Conservation (phyloP, 768 basidiomycete species). For the Saitozyma sp. region DNA sequence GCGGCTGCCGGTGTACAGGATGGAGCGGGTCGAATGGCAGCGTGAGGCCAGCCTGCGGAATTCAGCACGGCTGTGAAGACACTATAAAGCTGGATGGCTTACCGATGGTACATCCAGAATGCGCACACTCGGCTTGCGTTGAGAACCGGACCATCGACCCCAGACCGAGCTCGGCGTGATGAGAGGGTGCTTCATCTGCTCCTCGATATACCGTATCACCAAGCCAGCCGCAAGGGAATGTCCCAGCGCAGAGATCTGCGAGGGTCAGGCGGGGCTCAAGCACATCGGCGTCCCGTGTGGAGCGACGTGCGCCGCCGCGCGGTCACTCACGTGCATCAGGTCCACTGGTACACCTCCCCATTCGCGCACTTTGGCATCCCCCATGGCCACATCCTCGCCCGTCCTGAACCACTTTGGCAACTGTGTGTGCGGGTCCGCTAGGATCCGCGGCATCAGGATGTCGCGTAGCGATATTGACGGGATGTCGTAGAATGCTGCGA, state of each 20-base stretch:
- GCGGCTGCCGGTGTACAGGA: slow-evolving; percentile 8
- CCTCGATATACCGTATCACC: slow-evolving; percentile 29
- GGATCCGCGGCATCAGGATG: slow-evolving; percentile 31
- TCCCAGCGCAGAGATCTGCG: slow-evolving; percentile 40
- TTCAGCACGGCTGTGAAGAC: not conserved
- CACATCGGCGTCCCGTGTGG: not conserved
- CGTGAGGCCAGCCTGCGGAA: slow-evolving; percentile 26
- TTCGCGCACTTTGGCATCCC: slow-evolving; percentile 34
- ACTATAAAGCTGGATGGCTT: slow-evolving; percentile 1
- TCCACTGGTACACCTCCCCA: slow-evolving; percentile 40
- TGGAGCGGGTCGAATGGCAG: slow-evolving; percentile 27
- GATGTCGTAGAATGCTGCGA: slow-evolving; percentile 40
- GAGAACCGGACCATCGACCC: not conserved
- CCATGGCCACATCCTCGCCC: slow-evolving; percentile 18
- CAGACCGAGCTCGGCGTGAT: not conserved
- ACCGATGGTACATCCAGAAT: slow-evolving; percentile 28
- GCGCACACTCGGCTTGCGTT: too few relatives aligned
- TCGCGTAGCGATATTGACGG: slow-evolving; percentile 40
- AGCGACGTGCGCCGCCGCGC: too few relatives aligned
- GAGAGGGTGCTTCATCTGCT: slow-evolving; percentile 20
- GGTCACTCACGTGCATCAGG: slow-evolving; percentile 40
- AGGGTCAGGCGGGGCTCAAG: not conserved
- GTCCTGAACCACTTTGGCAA: slow-evolving; percentile 44
- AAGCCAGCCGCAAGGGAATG: slow-evolving; percentile 36
- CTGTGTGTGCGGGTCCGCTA: slow-evolving; percentile 29